Conservation (phyloP, 352 stramenopile species). For the Phytophthora fragariaefolia region DNA sequence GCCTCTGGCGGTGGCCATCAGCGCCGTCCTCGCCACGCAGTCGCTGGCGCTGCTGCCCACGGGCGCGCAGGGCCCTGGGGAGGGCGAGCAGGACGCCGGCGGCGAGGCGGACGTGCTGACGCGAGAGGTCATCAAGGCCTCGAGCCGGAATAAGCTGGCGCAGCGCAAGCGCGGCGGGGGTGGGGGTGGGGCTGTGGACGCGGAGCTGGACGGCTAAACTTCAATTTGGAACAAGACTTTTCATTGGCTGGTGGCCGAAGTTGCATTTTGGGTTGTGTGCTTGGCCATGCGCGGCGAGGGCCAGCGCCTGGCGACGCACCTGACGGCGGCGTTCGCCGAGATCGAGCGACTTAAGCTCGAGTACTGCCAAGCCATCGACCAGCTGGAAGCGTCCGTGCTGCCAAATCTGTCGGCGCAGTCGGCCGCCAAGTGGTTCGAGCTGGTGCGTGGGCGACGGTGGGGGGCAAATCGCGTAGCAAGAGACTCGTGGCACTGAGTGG, state of each 20-base stretch:
- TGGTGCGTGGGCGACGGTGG: too few relatives aligned
- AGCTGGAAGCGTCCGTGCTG: constrained; percentile 45
- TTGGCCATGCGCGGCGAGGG: constrained; percentile 19
- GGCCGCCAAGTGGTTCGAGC: constrained; percentile 63
- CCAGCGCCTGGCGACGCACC: constrained; percentile 50
- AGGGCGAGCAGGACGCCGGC: constrained; percentile 55
- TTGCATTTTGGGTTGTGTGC: too few relatives aligned
- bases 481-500: too few relatives aligned
- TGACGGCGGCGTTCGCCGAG: constrained; percentile 55
- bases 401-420: constrained; percentile 47
- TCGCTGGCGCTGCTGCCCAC: constrained; percentile 12
- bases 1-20: not conserved
- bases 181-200: constrained; percentile 4
- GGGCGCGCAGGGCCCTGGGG: constrained; percentile 37
- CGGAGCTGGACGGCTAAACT: too few relatives aligned
- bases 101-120: constrained; percentile 54
- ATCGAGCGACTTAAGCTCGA: constrained; percentile 48
- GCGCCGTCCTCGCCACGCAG: constrained; percentile 6
- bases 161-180: constrained; percentile 54
- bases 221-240: constrained; percentile 2
- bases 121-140: constrained; percentile 70
- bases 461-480: too few relatives aligned
- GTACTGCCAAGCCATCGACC: constrained; percentile 51
- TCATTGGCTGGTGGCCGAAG: not conserved
- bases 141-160: constrained; percentile 62